Percentiles rank a stretch among this genome's conserved stretches.
Evolutionary conservation across 306 rosid species (phyloP).

Genomic region (Quercus engelmannii): DNA sequence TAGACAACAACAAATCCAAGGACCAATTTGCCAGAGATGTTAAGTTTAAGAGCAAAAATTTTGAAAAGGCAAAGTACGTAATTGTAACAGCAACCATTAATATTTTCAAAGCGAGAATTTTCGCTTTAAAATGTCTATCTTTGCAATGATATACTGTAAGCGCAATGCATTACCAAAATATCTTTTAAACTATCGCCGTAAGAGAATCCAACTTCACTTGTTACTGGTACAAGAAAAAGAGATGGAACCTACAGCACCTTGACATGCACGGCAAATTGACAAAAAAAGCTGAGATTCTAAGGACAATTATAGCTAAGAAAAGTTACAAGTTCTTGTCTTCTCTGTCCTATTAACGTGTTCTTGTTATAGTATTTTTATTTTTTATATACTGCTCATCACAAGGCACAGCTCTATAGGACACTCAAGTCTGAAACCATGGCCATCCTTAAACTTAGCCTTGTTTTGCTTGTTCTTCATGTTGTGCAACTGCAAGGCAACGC

Average conservation of each 20-base stretch:
- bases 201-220: too few species aligned
- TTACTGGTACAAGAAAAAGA: neutral
- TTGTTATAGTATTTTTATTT: neutral
- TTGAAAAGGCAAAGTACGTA: too few species aligned
- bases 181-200: too few species aligned
- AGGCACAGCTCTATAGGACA: neutral
- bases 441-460: slow-evolving; percentile 4
- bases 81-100: too few species aligned
- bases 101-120: too few species aligned
- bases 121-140: too few species aligned
- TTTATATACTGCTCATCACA: neutral
- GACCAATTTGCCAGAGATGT: too few species aligned
- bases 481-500: neutral
- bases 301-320: neutral
- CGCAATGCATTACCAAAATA: too few species aligned
- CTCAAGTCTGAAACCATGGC: slow-evolving; percentile 4
- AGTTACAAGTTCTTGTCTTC: neutral
- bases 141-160: too few species aligned
- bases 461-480: slow-evolving; percentile 2
- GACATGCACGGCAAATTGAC: neutral
- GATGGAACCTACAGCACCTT: neutral
- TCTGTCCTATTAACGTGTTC: neutral
- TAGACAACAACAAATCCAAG: too few species aligned
- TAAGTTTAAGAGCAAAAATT: too few species aligned
- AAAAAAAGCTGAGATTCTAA: slow-evolving; percentile 11